Conservation (phyloP, 148 eudicot genomes). For the Vaccinium myrtillus region DNA sequence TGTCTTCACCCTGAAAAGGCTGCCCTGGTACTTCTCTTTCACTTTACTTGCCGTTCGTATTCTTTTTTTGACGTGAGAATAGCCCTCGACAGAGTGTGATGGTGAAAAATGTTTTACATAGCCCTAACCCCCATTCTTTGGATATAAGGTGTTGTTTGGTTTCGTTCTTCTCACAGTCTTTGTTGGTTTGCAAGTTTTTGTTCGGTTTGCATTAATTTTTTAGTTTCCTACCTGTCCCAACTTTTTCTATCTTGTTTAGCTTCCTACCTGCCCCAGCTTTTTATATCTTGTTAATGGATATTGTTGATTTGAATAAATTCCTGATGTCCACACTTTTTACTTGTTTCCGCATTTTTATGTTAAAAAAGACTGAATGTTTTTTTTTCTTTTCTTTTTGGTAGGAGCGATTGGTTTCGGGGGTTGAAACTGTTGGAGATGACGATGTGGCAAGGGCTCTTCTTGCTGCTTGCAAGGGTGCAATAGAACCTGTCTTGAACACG, state of each 20-base stretch:
- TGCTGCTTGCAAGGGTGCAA: constrained; percentile 84
- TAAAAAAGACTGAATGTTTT: constrained; percentile 9
- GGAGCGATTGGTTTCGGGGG: constrained; percentile 72
- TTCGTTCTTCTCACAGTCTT: not conserved
- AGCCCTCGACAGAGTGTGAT: not conserved
- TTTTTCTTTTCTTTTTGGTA: constrained; percentile 15
- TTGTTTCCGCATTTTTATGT: not conserved
- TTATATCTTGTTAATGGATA: constrained; percentile 11
- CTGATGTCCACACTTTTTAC: not conserved
- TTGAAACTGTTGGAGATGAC: constrained; percentile 80
- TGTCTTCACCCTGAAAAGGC: constrained; percentile 98
- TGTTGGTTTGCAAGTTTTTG: not conserved
- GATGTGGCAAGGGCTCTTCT: constrained; percentile 91
- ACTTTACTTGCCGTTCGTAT: not conserved
- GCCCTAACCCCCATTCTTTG: not conserved
- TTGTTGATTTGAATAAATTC: not conserved
- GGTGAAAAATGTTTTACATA: not conserved
- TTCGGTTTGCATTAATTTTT: not conserved
- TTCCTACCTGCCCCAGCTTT: not conserved
- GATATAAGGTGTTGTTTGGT: not conserved
- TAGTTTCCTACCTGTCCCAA: not conserved
- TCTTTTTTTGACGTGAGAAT: not conserved
- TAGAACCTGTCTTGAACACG: constrained; percentile 84
- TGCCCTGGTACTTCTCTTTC: constrained; percentile 58
- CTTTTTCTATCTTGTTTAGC: too few species aligned